phyloP scores from a whole-genome alignment of 1,284 basidiomycete genomes.

The Trichosporon ovoides region DNA sequence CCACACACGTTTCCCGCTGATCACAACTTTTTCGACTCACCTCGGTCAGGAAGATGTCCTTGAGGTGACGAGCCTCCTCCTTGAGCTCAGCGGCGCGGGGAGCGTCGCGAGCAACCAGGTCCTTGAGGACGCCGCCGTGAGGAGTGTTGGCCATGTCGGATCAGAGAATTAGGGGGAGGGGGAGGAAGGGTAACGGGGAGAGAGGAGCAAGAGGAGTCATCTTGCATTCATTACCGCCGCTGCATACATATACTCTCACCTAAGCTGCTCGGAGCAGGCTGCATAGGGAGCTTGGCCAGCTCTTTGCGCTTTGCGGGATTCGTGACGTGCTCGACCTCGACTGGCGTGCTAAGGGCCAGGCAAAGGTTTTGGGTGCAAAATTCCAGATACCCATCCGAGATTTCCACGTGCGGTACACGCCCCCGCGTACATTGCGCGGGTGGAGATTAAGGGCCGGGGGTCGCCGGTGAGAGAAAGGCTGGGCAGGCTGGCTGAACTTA shows the following conservation, averaged over 20 bases:
- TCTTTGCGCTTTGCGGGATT: conserved; percentile 1
- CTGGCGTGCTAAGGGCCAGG: conserved; percentile 5
- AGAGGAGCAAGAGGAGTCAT: neutral
- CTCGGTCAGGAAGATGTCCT: conserved; percentile 80
- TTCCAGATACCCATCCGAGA: neutral
- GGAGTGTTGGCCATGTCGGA: conserved; percentile 73
- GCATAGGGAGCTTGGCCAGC: too few species aligned
- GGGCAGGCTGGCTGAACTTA: neutral
- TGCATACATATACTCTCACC: neutral
- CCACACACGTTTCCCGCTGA: conserved; percentile 3
- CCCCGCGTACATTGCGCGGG: neutral
- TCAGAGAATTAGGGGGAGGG: neutral
- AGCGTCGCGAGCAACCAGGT: conserved; percentile 79
- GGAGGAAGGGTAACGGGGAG: neutral
- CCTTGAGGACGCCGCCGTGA: conserved; percentile 91
- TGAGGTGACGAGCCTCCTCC: conserved; percentile 66
- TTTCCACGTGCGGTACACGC: neutral
- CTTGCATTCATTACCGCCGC: neutral
- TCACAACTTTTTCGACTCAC: conserved; percentile 10
- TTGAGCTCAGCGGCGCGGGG: conserved; percentile 62
- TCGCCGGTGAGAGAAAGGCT: neutral
- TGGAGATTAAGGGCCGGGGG: too few species aligned
- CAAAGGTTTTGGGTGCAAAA: neutral
- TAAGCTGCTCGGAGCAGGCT: too few species aligned
- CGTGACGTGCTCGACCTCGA: neutral